Evolutionary conservation across 495 filamentous ascomycete genomes (phyloP).

Genomic region (Xylaria palmicola): DNA sequence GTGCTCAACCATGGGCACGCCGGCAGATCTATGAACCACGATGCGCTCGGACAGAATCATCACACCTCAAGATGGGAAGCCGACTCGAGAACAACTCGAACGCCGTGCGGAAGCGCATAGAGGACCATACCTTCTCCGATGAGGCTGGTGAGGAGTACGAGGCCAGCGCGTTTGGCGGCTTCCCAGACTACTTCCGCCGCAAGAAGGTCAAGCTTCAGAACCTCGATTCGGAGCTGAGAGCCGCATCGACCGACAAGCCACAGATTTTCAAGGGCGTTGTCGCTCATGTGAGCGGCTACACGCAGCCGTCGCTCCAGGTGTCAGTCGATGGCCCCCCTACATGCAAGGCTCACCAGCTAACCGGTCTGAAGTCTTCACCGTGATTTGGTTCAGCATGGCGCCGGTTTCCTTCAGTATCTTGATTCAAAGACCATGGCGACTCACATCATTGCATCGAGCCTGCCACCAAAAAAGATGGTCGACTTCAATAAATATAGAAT

Average conservation of each 20-base stretch:
- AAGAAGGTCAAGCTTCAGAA: slow-evolving; percentile 98
- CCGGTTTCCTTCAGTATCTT: slow-evolving; percentile 91
- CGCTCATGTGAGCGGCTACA: slow-evolving; percentile 90
- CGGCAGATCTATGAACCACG: slow-evolving; percentile 13
- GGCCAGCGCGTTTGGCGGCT: slow-evolving; percentile 80
- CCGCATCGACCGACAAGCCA: slow-evolving; percentile 62
- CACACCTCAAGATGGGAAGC: slow-evolving; percentile 67
- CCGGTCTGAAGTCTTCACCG: slow-evolving; percentile 57
- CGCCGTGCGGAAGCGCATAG: slow-evolving; percentile 79
- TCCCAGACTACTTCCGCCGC: slow-evolving; percentile 84
- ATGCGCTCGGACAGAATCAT: slow-evolving; percentile 2
- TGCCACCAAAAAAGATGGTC: slow-evolving; percentile 87
- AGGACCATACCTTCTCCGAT: slow-evolving; percentile 57
- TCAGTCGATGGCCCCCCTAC: slow-evolving; percentile 11
- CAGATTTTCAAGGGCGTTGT: slow-evolving; percentile 87
- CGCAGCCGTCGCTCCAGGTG: slow-evolving; percentile 84
- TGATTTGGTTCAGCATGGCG: slow-evolving; percentile 85
- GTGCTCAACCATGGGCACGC: slow-evolving; percentile 13
- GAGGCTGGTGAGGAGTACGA: slow-evolving; percentile 92
- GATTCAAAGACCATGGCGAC: slow-evolving; percentile 90
- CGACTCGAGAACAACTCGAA: slow-evolving; percentile 73
- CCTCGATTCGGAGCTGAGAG: slow-evolving; percentile 76
- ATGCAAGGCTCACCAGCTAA: background rate
- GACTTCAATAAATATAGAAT: slow-evolving; percentile 86
- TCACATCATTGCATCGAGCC: slow-evolving; percentile 86